Evolutionary conservation across 2,329 filamentous ascomycete species (phyloP), one percentile per base, ranked within the genome.

Genomic region (Pleomassaria siparia): DNA sequence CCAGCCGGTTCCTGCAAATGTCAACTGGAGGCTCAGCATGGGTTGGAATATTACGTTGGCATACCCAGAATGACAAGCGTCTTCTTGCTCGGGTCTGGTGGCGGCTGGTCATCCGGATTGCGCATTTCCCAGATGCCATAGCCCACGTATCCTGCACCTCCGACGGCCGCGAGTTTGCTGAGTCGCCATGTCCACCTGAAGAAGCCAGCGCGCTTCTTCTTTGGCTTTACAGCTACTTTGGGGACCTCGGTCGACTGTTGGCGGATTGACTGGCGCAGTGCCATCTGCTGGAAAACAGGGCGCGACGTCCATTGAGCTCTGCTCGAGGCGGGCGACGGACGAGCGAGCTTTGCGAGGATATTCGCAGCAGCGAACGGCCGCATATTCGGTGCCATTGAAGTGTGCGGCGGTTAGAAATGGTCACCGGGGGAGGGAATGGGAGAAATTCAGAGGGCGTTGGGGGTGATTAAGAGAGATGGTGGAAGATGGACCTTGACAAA

Each of bases 1-100:
- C 94, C 94, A 99, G 62, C 94, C 94, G 63, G 91, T 95, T 67
- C 92, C 92, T 96, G 60, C 47, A 47, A 25, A 44, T 41, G 47
- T 44, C 51, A 35, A 26, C 42, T 37, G 24, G 33, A 15, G n/a
- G 32, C 59, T 45, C 37, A 47, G 36, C 26, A 16, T 35, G 25
- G 28, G 33, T 32, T 40, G 21, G 39, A 7, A 20, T 25, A 37
- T 9, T 40, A n/a, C 3, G 11, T 13, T 20, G n/a, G 57, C 76
- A 56, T 83, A 96, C 94, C 94, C 46, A 99, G 82, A 59, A 99
- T 85, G 39, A 99, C 94, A 47, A 99, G 80, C 10, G 91, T 99
- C 83, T 99, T 99, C 87, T 97, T 99, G 63, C 69, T 80, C 46
- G 91, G 88, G 73, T 96, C 90, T 15, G 88, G 85, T 54, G 83